Evolutionary conservation across 2,329 filamentous ascomycete species (phyloP).

Genomic region (Plectosphaerella plurivora): DNA sequence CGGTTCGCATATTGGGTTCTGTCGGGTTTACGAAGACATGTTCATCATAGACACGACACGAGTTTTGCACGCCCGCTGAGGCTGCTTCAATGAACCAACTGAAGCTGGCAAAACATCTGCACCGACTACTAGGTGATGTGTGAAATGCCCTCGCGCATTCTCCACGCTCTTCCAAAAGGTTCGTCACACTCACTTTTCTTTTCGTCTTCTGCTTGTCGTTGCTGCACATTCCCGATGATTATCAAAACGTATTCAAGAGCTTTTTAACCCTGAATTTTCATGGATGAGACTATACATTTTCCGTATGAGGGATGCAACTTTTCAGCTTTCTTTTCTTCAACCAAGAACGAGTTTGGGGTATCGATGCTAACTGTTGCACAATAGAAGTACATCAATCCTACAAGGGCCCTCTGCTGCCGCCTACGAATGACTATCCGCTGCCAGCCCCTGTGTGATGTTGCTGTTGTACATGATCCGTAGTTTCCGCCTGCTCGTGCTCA

Average conservation of each 20-base stretch:
- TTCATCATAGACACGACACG: constrained; percentile 7
- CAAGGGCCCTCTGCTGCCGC: neutral
- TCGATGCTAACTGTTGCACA: constrained; percentile 29
- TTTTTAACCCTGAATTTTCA: constrained; percentile 63
- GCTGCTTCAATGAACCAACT: neutral
- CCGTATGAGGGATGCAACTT: constrained; percentile 46
- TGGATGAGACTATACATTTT: constrained; percentile 55
- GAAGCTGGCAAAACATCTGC: neutral
- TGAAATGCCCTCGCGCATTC: constrained; percentile 4
- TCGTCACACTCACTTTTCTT: constrained; percentile 26
- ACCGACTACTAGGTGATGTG: constrained; percentile 7
- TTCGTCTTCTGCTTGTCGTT: constrained; percentile 3
- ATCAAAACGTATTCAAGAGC: constrained; percentile 53
- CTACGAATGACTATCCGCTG: constrained; percentile 2
- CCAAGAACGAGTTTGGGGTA: constrained; percentile 22
- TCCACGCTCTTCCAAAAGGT: constrained; percentile 29
- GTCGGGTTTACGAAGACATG: constrained; percentile 37
- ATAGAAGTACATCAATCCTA: neutral
- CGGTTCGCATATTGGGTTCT: constrained; percentile 35
- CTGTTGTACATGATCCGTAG: neutral
- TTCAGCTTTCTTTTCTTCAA: constrained; percentile 14
- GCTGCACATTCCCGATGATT: constrained; percentile 44
- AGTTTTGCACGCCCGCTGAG: neutral
- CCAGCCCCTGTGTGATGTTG: constrained; percentile 5
- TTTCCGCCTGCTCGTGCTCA: neutral